These are phyloP conservation scores for Papiliotrema fonsecae DNA, from an alignment of 1,284 basidiomycete genomes.

Conservation along the genomic window DNA sequence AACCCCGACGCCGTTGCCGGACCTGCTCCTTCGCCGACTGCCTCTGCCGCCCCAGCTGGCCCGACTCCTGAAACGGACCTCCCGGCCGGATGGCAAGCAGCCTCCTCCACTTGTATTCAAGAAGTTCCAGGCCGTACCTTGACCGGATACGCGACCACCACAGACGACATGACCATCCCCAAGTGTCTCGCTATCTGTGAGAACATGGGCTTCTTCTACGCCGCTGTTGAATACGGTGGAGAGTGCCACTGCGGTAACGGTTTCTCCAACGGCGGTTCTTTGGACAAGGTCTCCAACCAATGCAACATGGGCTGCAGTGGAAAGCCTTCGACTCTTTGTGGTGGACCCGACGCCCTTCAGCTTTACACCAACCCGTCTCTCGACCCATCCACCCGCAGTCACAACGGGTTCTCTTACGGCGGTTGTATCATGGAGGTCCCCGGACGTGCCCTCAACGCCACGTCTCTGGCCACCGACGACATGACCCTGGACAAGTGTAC, in stretches of 20 bases:
- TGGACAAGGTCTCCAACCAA: background rate
- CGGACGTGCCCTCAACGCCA: slow-evolving; percentile 26
- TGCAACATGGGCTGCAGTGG: slow-evolving; percentile 15
- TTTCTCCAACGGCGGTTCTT: background rate
- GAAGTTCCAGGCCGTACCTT: slow-evolving; percentile 27
- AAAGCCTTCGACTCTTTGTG: slow-evolving; percentile 9
- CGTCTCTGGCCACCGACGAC: slow-evolving; percentile 7
- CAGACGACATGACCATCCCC: slow-evolving; percentile 21
- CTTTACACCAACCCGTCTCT: background rate
- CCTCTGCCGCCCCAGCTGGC: slow-evolving; percentile 2
- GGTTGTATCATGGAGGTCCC: slow-evolving; percentile 32
- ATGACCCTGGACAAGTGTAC: slow-evolving; percentile 25
- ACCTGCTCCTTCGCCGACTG: background rate
- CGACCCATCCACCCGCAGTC: background rate
- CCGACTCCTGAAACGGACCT: slow-evolving; percentile 5
- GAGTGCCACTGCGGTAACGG: slow-evolving; percentile 5
- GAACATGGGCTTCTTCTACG: slow-evolving; percentile 1
- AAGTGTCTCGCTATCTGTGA: slow-evolving; percentile 17
- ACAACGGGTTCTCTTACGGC: slow-evolving; percentile 1
- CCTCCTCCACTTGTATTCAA: slow-evolving; percentile 25
- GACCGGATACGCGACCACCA: slow-evolving; percentile 12
- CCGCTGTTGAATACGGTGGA: slow-evolving; percentile 11
- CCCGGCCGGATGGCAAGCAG: slow-evolving; percentile 8
- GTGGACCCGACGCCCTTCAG: slow-evolving; percentile 3
- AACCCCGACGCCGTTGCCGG: background rate